Evolutionary conservation across 2,329 filamentous ascomycete species (phyloP).

Genomic region (Penicillium sp.): DNA sequence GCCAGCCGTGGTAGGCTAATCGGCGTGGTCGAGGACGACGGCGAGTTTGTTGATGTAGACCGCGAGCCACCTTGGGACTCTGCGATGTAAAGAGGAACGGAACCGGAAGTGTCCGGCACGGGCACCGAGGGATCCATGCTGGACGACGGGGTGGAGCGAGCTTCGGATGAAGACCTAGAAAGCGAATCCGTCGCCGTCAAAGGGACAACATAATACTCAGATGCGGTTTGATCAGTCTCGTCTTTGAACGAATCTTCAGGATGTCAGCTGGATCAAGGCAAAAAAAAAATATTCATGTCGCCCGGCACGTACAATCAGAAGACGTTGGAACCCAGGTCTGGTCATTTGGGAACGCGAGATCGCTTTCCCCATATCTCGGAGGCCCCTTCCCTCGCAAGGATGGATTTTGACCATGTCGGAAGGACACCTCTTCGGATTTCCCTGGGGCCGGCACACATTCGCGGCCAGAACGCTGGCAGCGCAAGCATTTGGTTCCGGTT

Average conservation of each 20-base stretch:
- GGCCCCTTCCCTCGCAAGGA: constrained; percentile 35
- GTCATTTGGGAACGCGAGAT: constrained; percentile 33
- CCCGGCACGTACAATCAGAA: constrained; percentile 26
- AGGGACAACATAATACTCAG: constrained; percentile 34
- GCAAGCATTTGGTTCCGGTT: constrained; percentile 34
- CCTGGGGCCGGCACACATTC: constrained; percentile 35
- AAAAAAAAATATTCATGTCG: not conserved
- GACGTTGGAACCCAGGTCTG: constrained; percentile 34
- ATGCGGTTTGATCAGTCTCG: constrained; percentile 36
- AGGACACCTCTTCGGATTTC: constrained; percentile 37
- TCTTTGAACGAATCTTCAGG: constrained; percentile 35
- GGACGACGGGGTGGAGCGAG: constrained; percentile 27
- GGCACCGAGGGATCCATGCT: constrained; percentile 23
- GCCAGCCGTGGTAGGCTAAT: constrained; percentile 26
- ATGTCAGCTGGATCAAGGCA: not conserved
- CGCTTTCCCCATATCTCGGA: constrained; percentile 37
- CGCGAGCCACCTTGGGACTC: constrained; percentile 15
- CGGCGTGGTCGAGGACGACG: constrained; percentile 19
- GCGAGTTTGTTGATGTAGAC: constrained; percentile 19
- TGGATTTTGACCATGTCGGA: constrained; percentile 39
- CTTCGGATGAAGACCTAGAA: constrained; percentile 26
- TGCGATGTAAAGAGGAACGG: constrained; percentile 14
- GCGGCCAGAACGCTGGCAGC: constrained; percentile 37
- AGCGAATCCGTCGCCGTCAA: constrained; percentile 15
- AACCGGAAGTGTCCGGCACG: constrained; percentile 9